These are phyloP conservation scores for Rubia peregrina DNA, from an alignment of 305 asterid genomes.

Conservation along the genomic window DNA sequence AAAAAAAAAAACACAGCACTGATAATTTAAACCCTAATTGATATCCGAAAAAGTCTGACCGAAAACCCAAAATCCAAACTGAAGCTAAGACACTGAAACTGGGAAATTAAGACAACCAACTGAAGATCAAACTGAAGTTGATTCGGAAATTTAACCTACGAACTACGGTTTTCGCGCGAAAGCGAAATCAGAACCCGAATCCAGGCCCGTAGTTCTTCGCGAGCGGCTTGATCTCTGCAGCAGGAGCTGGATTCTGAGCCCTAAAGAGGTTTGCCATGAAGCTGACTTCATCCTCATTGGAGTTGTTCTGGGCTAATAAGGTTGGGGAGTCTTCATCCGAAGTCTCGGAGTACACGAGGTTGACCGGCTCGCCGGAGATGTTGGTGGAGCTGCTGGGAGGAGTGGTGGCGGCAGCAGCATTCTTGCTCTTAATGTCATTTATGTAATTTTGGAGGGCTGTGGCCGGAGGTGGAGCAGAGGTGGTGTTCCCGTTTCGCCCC, in stretches of 20 bases:
- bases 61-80: neutral
- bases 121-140: neutral
- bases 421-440: slow-evolving; percentile 34
- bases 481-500: slow-evolving; percentile 1
- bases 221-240: neutral
- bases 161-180: too few relatives aligned
- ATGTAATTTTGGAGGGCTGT: slow-evolving; percentile 53
- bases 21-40: neutral
- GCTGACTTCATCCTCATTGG: neutral
- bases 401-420: slow-evolving; percentile 1
- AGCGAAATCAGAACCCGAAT: neutral
- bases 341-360: slow-evolving; percentile 6
- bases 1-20: neutral
- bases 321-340: slow-evolving; percentile 18
- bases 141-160: neutral
- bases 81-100: neutral
- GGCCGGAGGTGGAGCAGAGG: slow-evolving; percentile 13
- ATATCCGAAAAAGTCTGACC: neutral
- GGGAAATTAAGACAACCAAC: neutral
- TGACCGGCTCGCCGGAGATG: slow-evolving; percentile 8
- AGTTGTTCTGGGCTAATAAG: neutral
- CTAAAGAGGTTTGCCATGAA: neutral
- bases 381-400: slow-evolving; percentile 6
- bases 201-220: neutral
- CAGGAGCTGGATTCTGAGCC: neutral